A percentile compares a stretch with the other conserved stretches of the same genome.
Conservation (phyloP, 2,329 filamentous ascomycete species). For the Alternaria novae-zelandiae region DNA sequence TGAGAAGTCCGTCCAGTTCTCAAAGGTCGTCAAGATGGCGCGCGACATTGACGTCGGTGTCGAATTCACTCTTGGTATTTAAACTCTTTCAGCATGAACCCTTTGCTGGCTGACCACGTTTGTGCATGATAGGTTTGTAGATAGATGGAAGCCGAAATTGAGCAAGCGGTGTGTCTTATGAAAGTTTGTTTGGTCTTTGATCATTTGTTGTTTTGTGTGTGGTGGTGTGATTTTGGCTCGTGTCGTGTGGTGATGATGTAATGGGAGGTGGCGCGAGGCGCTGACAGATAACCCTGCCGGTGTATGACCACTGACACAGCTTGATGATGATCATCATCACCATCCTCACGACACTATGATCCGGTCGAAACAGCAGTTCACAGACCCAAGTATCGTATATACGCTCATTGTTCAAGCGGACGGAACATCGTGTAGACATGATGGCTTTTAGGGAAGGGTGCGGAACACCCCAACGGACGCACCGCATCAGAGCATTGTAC, state of each 20-base stretch:
- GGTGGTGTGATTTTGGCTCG: not conserved
- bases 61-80: slow-evolving; percentile 72
- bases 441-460: not conserved
- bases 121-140: slow-evolving; percentile 1
- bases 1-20: slow-evolving; percentile 98
- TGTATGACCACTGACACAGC: not conserved
- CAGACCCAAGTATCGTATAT: not conserved
- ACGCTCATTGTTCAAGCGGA: not conserved
- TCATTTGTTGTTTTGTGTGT: not conserved
- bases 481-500: too few relatives aligned
- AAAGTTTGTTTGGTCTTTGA: not conserved
- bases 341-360: not conserved
- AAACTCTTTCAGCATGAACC: slow-evolving; percentile 42
- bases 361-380: not conserved
- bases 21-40: slow-evolving; percentile 98
- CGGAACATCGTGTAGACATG: not conserved
- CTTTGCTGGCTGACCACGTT: slow-evolving; percentile 12
- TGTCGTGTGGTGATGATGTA: not conserved
- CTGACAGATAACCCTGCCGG: not conserved
- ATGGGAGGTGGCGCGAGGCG: not conserved
- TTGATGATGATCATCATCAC: not conserved
- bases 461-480: not conserved
- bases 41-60: slow-evolving; percentile 97
- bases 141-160: not conserved
- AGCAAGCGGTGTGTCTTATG: not conserved